Conservation (phyloP, 2,329 filamentous ascomycete genomes). For the Teratosphaeria gauchensis region DNA sequence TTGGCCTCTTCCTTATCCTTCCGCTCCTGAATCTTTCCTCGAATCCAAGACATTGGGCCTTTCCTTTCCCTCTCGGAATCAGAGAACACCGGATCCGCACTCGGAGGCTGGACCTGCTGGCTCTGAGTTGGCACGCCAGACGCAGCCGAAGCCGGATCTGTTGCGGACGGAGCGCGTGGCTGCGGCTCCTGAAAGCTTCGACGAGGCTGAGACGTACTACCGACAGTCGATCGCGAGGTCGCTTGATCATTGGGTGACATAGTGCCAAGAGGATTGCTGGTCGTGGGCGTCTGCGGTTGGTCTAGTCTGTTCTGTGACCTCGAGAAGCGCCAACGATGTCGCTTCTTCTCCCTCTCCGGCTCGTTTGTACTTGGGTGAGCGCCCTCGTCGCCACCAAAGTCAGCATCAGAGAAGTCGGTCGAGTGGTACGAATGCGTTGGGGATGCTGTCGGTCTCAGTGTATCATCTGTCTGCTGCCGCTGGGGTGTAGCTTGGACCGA, state of each 20-base stretch:
- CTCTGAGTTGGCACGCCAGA: slow-evolving; percentile 7
- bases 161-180: slow-evolving; percentile 10
- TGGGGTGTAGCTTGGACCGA: slow-evolving; percentile 61
- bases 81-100: slow-evolving; percentile 23
- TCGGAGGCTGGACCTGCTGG: slow-evolving; percentile 10
- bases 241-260: slow-evolving; percentile 22
- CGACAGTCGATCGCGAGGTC: slow-evolving; percentile 24
- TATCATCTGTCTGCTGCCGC: slow-evolving; percentile 52
- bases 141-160: slow-evolving; percentile 8
- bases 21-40: slow-evolving; percentile 54
- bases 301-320: slow-evolving; percentile 22
- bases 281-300: slow-evolving; percentile 12
- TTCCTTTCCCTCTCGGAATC: slow-evolving; percentile 43
- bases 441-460: slow-evolving; percentile 59
- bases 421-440: slow-evolving; percentile 70
- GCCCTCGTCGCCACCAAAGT: slow-evolving; percentile 56
- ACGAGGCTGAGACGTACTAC: slow-evolving; percentile 18
- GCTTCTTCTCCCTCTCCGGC: slow-evolving; percentile 55
- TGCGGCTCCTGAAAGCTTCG: slow-evolving; percentile 22
- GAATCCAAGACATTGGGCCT: slow-evolving; percentile 54
- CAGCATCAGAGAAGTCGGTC: slow-evolving; percentile 74
- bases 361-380: slow-evolving; percentile 13
- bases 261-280: slow-evolving; percentile 18
- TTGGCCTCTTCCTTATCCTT: slow-evolving; percentile 46
- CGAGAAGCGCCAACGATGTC: slow-evolving; percentile 64